Evolutionary conservation across 306 rosid genomes (phyloP).

Genomic region (Dryas octopetala): DNA sequence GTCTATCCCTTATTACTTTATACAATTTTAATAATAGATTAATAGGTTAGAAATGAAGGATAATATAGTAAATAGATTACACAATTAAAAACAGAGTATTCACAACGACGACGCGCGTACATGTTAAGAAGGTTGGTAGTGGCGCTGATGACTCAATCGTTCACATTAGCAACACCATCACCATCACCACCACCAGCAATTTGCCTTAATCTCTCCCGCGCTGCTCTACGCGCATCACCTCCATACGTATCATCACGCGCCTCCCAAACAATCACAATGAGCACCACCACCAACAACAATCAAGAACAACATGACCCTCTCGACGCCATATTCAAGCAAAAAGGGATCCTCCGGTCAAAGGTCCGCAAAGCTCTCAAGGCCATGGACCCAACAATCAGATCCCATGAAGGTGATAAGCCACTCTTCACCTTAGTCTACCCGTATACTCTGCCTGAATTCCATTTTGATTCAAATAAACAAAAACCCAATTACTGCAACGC

Average conservation of each 20-base stretch:
- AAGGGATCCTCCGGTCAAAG: constrained; percentile 56
- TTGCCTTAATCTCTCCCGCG: neutral
- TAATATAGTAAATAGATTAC: no score
- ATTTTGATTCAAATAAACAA: neutral
- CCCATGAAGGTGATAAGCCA: constrained; percentile 65
- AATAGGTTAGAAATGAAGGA: no score
- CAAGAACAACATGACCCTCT: constrained; percentile 36
- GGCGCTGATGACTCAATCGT: constrained; percentile 27
- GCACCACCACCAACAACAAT: constrained; percentile 19
- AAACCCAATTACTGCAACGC: neutral
- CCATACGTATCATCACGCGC: constrained; percentile 8
- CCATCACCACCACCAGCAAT: neutral
- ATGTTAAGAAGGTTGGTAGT: constrained; percentile 20
- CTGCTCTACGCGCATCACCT: neutral
- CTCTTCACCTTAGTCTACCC: neutral
- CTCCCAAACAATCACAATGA: constrained; percentile 18
- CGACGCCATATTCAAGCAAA: constrained; percentile 64
- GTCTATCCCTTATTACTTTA: no score
- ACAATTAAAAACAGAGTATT: neutral
- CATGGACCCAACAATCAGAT: constrained; percentile 65
- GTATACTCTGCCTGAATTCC: neutral
- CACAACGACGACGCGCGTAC: constrained; percentile 6
- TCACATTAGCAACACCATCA: neutral
- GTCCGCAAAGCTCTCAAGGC: constrained; percentile 71
- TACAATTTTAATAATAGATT: no score